Evolutionary conservation across 1,284 basidiomycete genomes (phyloP).

Genomic region (Testicularia cyperi): DNA sequence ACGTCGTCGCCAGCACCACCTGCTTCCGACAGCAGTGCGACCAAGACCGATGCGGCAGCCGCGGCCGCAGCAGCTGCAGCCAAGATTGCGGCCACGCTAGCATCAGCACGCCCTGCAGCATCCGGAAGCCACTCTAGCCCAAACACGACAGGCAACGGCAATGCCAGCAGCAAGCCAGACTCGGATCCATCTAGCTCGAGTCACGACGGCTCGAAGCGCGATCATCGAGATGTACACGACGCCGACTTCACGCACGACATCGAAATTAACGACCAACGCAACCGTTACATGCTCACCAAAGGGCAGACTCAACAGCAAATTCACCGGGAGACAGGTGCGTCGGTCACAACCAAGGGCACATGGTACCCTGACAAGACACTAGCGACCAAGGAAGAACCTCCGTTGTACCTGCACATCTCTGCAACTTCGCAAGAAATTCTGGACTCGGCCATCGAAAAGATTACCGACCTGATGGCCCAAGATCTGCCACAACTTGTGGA

Average conservation of each 20-base stretch:
- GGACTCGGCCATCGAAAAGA: slow-evolving; percentile 73
- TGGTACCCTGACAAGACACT: slow-evolving; percentile 68
- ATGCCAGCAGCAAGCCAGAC: too few relatives aligned
- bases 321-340: slow-evolving; percentile 60
- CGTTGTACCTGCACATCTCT: slow-evolving; percentile 89
- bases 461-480: slow-evolving; percentile 85
- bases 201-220: too few relatives aligned
- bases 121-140: too few relatives aligned
- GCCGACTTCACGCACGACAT: slow-evolving; percentile 86
- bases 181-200: too few relatives aligned
- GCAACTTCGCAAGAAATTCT: slow-evolving; percentile 78
- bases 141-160: too few relatives aligned
- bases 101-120: slow-evolving; percentile 4
- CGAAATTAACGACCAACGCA: slow-evolving; percentile 95
- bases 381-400: slow-evolving; percentile 60
- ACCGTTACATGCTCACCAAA: slow-evolving; percentile 92
- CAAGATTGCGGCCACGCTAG: slow-evolving; percentile 52
- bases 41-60: not conserved
- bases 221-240: slow-evolving; percentile 69
- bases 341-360: slow-evolving; percentile 65
- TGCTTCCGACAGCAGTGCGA: not conserved
- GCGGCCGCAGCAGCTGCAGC: slow-evolving; percentile 52
- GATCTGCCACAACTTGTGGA: slow-evolving; percentile 62
- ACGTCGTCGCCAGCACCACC: not conserved
- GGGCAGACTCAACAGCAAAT: slow-evolving; percentile 88